Percentiles rank a stretch among this genome's conserved stretches.
Evolutionary conservation across 73 alveolate species (phyloP).

Genomic region (Paramecium pentaurelia): DNA sequence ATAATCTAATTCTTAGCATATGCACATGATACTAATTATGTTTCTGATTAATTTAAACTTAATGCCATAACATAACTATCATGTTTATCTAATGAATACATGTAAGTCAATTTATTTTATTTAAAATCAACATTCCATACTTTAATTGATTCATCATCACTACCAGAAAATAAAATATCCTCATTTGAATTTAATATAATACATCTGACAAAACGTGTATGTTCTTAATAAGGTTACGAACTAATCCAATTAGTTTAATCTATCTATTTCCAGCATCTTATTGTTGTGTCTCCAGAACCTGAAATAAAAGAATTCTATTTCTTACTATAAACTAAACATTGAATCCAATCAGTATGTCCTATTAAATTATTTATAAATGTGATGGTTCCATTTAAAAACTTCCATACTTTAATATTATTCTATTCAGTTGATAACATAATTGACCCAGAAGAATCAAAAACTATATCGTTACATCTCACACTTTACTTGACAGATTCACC

Average conservation of each 20-base stretch:
- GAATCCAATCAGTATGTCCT: neutral
- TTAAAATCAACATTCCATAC: neutral
- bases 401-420: neutral
- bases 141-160: neutral
- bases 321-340: neutral
- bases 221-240: neutral
- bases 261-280: neutral
- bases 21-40: neutral
- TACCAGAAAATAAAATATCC: neutral
- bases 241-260: neutral
- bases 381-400: neutral
- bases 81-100: neutral
- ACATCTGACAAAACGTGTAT: neutral
- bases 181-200: neutral
- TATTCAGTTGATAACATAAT: neutral
- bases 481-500: neutral
- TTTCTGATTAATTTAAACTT: neutral
- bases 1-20: neutral
- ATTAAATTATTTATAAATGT: neutral
- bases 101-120: neutral
- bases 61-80: neutral
- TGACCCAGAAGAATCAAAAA: neutral
- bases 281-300: neutral
- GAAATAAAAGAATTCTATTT: neutral
- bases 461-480: neutral